Percentiles rank a stretch among this genome's conserved stretches.
phyloP scores from a whole-genome alignment of 169 alveolate genomes.

The Toxoplasma gondii region DNA sequence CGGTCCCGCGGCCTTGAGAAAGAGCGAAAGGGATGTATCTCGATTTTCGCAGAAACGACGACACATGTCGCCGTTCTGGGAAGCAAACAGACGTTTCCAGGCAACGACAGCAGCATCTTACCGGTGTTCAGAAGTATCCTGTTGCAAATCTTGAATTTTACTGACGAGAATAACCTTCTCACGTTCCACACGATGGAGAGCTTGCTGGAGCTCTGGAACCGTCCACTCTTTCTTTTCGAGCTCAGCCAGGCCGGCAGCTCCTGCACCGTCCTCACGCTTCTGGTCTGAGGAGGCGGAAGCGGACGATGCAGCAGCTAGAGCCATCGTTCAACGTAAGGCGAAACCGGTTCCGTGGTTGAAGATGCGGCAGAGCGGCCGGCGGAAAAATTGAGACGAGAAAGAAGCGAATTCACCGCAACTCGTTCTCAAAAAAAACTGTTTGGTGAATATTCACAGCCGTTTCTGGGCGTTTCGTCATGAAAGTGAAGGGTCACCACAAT shows the following conservation, averaged over 20 bases:
- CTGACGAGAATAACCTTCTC: slow-evolving; percentile 73
- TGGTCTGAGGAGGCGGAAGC: not conserved
- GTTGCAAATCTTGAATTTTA: slow-evolving; percentile 83
- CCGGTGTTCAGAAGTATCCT: slow-evolving; percentile 87
- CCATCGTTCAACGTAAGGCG: not conserved
- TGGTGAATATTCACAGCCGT: no score
- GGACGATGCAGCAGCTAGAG: not conserved
- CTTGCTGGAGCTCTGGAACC: slow-evolving; percentile 21
- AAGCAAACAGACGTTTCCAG: no score
- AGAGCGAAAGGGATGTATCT: no score
- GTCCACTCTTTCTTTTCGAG: not conserved
- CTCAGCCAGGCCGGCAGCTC: not conserved
- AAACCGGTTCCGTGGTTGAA: not conserved
- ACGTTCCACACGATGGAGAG: slow-evolving; percentile 72
- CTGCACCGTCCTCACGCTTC: not conserved
- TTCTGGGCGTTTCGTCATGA: no score
- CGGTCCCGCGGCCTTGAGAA: no score
- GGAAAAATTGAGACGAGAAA: no score
- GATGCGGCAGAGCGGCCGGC: no score
- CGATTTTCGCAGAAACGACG: no score
- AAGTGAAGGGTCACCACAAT: no score
- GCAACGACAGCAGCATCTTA: not conserved
- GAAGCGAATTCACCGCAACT: no score
- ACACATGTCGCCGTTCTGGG: no score
- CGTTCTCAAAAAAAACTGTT: no score